Evolutionary conservation across 2,329 filamentous ascomycete genomes (phyloP), one percentile per base, ranked within the genome.

Genomic region (Fusarium ramigenum): DNA sequence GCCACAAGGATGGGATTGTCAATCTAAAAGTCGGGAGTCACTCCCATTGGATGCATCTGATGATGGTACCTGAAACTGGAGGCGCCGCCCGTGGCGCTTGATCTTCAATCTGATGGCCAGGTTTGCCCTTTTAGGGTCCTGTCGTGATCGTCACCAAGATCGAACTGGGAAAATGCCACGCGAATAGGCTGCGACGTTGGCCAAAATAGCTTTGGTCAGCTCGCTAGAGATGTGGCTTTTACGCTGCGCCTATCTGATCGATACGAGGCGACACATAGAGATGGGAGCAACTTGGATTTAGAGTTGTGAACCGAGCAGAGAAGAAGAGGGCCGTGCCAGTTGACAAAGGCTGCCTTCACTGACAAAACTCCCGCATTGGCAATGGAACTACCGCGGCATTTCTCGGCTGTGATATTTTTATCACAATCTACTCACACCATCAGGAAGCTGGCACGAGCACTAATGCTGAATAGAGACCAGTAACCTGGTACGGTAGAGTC

Each of bases 41-140:
- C 65, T 52, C 76, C 71, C 63, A 78, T 78, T 78, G 76, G 76
- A 62, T 50, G 44, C 34, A 25, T 43, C 44, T 53, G 50, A 44
- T 36, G 47, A 76, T 61, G 69, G 76, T 76, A 70, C 76, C 73
- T 78, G 74, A 76, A 77, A 78, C 75, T 52, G 49, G 46, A 72
- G 73, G 60, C 72, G 67, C 67, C 62, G 73, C 68, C 65, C 62
- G 71, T 73, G 72, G 72, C 74, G 67, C 63, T 69, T 72, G 70
- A 70, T 72, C 72, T 57, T 74, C 50, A 73, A 66, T 64, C 66
- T 52, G 42, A 44, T 67, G 61, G 49, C 49, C 58, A 37, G 30
- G 40, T 62, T 66, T 66, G 54, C 57, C 56, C 60, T 63, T 62
- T 53, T 61, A 46, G 37, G 37, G 56, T 43, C 46, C 36, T 32